phyloP scores from a whole-genome alignment of 2,329 filamentous ascomycete genomes.

The Cryphonectria naterciae region DNA sequence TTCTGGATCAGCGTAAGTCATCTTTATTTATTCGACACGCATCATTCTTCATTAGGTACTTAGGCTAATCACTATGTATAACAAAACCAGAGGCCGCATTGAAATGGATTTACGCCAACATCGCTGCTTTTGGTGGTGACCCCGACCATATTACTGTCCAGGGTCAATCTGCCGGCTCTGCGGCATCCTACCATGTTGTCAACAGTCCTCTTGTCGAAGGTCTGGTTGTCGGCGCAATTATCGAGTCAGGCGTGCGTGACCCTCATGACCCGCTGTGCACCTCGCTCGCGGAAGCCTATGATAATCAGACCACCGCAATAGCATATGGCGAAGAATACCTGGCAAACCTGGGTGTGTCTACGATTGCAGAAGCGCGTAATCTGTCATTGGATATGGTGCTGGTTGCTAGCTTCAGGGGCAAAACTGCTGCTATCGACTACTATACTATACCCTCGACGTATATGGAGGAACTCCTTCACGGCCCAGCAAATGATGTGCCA shows the following conservation, averaged over 20 bases:
- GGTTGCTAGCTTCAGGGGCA: background rate
- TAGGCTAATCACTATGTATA: too few relatives aligned
- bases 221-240: slow-evolving; percentile 34
- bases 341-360: slow-evolving; percentile 28
- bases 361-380: slow-evolving; percentile 31
- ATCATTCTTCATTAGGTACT: too few relatives aligned
- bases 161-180: slow-evolving; percentile 24
- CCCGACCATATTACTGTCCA: slow-evolving; percentile 28
- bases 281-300: slow-evolving; percentile 32
- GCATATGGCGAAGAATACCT: slow-evolving; percentile 25
- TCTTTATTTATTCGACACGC: too few relatives aligned
- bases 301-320: slow-evolving; percentile 22
- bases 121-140: slow-evolving; percentile 32
- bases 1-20: slow-evolving; percentile 47
- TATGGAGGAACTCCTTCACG: slow-evolving; percentile 32
- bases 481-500: slow-evolving; percentile 35
- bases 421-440: slow-evolving; percentile 22
- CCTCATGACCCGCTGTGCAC: slow-evolving; percentile 33
- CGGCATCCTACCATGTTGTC: slow-evolving; percentile 8
- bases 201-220: slow-evolving; percentile 32
- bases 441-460: slow-evolving; percentile 35
- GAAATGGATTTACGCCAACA: slow-evolving; percentile 32
- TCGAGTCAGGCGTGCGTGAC: slow-evolving; percentile 35
- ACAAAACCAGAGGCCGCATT: slow-evolving; percentile 21
- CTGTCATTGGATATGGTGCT: background rate